A percentile compares a stretch with the other conserved stretches of the same genome.
Evolutionary conservation across 1,284 basidiomycete species (phyloP).

Genomic region (Puccinia hordei): DNA sequence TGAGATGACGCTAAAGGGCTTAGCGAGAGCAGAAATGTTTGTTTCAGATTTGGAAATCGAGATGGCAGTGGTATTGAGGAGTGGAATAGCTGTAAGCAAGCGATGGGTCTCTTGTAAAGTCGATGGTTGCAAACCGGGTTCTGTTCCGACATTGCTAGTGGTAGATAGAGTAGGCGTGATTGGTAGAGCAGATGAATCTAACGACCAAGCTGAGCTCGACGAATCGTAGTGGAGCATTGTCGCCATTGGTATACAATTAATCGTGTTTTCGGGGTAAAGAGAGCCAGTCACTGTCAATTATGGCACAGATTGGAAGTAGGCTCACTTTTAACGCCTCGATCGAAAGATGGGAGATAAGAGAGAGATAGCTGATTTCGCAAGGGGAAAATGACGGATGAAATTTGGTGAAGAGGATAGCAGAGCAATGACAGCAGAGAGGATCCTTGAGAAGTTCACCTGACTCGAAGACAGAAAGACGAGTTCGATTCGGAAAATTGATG

Average conservation of each 20-base stretch:
- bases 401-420: no score
- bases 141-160: neutral
- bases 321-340: no score
- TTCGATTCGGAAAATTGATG: neutral
- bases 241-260: constrained; percentile 5
- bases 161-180: constrained; percentile 3
- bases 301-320: neutral
- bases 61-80: neutral
- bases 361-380: neutral
- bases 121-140: neutral
- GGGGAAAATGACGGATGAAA: neutral
- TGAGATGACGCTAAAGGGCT: constrained; percentile 16
- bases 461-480: neutral
- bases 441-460: neutral
- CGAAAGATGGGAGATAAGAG: neutral
- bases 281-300: neutral
- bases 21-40: neutral
- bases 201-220: neutral
- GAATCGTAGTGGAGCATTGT: constrained; percentile 13
- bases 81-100: neutral
- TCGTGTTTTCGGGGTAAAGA: constrained; percentile 5
- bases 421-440: no score
- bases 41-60: constrained; percentile 24
- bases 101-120: neutral
- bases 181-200: neutral